A percentile compares a stretch with the other conserved stretches of the same genome.
Conservation (phyloP, 495 filamentous ascomycete species). For the Halenospora varia region DNA sequence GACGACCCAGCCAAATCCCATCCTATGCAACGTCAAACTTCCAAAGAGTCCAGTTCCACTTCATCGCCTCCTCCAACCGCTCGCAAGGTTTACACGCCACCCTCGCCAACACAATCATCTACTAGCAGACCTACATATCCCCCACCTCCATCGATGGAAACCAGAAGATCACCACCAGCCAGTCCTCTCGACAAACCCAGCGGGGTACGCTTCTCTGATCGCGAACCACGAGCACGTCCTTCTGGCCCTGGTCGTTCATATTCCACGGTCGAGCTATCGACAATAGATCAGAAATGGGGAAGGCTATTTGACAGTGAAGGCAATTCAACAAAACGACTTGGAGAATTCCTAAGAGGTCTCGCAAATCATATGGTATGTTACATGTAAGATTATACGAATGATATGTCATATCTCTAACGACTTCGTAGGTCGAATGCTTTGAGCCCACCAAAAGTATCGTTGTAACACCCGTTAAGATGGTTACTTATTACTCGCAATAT, state of each 20-base stretch:
- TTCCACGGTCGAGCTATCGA: slow-evolving; percentile 21
- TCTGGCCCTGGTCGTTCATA: slow-evolving; percentile 4
- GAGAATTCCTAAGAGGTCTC: slow-evolving; percentile 70
- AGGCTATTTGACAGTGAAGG: slow-evolving; percentile 67
- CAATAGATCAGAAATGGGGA: slow-evolving; percentile 62
- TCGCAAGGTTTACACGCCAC: slow-evolving; percentile 22
- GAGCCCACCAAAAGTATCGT: slow-evolving; percentile 69
- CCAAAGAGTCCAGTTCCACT: slow-evolving; percentile 21
- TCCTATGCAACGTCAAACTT: slow-evolving; percentile 15
- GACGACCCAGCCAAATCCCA: slow-evolving; percentile 13
- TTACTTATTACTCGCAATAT: slow-evolving; percentile 69
- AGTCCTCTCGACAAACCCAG: slow-evolving; percentile 21
- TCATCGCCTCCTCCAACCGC: slow-evolving; percentile 23
- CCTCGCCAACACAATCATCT: slow-evolving; percentile 20
- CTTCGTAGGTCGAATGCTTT: slow-evolving; percentile 70
- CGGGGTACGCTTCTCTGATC: slow-evolving; percentile 25
- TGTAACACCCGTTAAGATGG: slow-evolving; percentile 77
- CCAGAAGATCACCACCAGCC: slow-evolving; percentile 12
- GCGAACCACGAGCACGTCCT: slow-evolving; percentile 9
- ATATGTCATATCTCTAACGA: slow-evolving; percentile 23
- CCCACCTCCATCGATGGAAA: slow-evolving; percentile 9
- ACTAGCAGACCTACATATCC: background rate
- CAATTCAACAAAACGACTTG: slow-evolving; percentile 61
- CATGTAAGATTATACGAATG: background rate
- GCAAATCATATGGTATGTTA: slow-evolving; percentile 70